Base-by-base conservation (phyloP, 371 early-diverging fungal species). In the Funneliformis caledonium region DNA sequence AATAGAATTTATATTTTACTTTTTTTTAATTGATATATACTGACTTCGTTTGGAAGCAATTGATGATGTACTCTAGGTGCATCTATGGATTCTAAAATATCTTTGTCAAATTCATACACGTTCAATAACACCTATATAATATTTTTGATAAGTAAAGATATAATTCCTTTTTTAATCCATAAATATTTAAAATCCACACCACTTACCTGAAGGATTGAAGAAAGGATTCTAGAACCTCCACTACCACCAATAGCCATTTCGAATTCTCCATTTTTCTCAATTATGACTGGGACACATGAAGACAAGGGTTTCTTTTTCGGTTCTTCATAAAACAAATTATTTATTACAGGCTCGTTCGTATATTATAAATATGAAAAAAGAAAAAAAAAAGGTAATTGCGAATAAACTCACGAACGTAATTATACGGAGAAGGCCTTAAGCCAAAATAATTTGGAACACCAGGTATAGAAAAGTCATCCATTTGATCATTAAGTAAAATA, bases 401-500 rank as follows among this genome's bases (percentile, higher is more conserved):
- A 74, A 43, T 5, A 37, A 56, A 69, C 82, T 78, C 84, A 90
- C 87, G 89, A 45, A 95, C 88, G 81, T 89, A 96, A 88, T 99
- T 99, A 85, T 89, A 90, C 2, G 91, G 91, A 43, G 94, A 94
- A 0, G 97, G 96, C 37, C 86, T 89, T 16, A 97, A 87, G 12
- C 95, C 96, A 89, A 97, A 97, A 14, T 87, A 85, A 83, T 98
- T 97, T 16, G 94, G 89, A 16, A 85, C 83, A 61, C 93, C 93
- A 47, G 97, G 97, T 37, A 96, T 95, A 69, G 95, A 94, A 84
- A 99, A 99, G 83, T 99, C 99, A 85, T 99, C 99, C 94, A 99
- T 98, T 83, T 98, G 92, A 84, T 99, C 92, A 87, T 99, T 99
- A 52, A 99, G 88, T 52, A 99, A 93, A 43, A 99, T 90, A n/a